Base-by-base conservation (phyloP, 306 rosid species). In the Parietaria judaica region DNA sequence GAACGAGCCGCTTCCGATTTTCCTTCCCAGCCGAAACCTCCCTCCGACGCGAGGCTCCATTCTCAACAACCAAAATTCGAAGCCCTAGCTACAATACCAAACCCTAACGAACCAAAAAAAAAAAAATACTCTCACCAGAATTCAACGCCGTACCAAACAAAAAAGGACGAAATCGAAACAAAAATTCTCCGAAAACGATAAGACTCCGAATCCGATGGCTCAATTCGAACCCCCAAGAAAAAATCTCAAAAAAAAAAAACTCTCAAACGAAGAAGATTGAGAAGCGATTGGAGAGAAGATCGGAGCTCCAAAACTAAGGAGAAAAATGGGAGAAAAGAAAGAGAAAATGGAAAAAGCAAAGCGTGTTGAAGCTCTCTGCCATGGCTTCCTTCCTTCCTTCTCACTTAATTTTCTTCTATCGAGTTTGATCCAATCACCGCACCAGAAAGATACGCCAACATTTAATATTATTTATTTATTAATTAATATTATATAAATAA, bases 11-110 rank as follows among this genome's bases (percentile, higher is more conserved):
- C 97, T 83, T 34, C 97, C 97, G 83, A 91, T 85, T 83, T 91
- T 91, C 66, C 96, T 81, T 39, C 97, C 96, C 41, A 91, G 71
- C 37, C 91, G 85, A 77, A 85, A 91, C 86, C 82, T 91, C 54
- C 89, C 86, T 34, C 91, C 96, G 63, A 91, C 91, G 53, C 96
- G 97, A 83, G 95, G 91, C 74, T 91, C 97, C 97, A 91, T 91
- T 67, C 69, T 75, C 70, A 41, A 47, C n/a, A n/a, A 6, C 55
- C 55, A 46, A 70, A 51, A 17, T 51, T 65, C 0, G 66, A 77
- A 81, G 79, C 76, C 83, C 78, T 76, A 84, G 71, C 64, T 70
- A 58, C 48, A 53, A 69, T 43, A 60, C 45, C 56, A 49, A 62
- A 45, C 66, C 71, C 73, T 56, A 67, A 65, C 58, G 55, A 23